Base-by-base conservation (phyloP, 371 early-diverging fungal genomes). In the Lichtheimia ramosa region DNA sequence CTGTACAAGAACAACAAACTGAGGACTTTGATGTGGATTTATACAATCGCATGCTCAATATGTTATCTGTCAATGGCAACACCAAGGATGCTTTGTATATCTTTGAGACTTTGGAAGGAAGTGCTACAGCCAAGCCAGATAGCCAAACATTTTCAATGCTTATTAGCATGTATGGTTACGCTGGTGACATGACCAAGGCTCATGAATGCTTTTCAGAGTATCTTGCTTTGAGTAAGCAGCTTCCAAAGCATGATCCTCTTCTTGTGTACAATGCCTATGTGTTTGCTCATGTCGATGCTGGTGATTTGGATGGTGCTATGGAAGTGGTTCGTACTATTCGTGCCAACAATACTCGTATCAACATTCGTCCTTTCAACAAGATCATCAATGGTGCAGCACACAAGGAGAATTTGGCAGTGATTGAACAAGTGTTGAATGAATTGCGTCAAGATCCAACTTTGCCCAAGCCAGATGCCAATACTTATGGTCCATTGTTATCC, bases 181-280 rank as follows among this genome's bases (percentile, higher is more conserved):
- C 75, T 15, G 81, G 81, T 24, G 81, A 81, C 56, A 42, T 79
- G 3, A 43, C 27, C 6, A 76, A 76, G 58, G 75, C 71, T 1
- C 59, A 57, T 5, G 81, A 81, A 54, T 83, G 83, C 58, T 79
- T 81, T 41, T 61, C 61, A 2, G 81, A 83, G 54, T 83, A 77
- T 68, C 65, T 70, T 53, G 25, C 55, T 5, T 16, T 79, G 10
- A 39, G 48, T 18, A 24, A 51, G 0, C 28, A 41, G 3, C 59
- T 77, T 28, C 50, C 71, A 43, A 51, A 42, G 13, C 73, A 72
- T 23, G 75, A 83, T 59, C 64, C 73, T 18, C 40, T 60, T 1
- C 60, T 59, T 25, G 74, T 83, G 6, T 83, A 83, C 55, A 74
- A 77, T 57, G 70, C 79, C 3, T 58, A 75, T 4, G 75, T 81